phyloP scores from a whole-genome alignment of 768 basidiomycete genomes.

The Calocera viscosa region DNA sequence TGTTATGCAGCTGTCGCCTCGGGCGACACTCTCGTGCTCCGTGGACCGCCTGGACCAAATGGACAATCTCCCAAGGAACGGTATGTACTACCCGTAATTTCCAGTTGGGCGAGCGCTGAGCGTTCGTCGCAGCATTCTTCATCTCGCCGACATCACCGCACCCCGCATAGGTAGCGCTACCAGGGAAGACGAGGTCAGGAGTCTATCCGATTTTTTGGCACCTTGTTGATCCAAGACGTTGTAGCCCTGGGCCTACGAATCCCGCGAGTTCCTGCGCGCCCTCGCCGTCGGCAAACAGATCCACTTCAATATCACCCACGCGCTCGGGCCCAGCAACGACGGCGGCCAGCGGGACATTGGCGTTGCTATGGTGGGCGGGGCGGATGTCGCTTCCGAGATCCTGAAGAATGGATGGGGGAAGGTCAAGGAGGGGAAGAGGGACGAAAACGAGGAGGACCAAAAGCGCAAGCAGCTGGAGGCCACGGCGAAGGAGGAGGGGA shows the following conservation, averaged over 20 bases:
- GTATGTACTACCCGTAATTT: slow-evolving; percentile 30
- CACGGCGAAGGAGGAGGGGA: slow-evolving; percentile 59
- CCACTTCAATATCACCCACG: slow-evolving; percentile 69
- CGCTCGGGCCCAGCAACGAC: slow-evolving; percentile 51
- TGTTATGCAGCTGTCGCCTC: slow-evolving; percentile 61
- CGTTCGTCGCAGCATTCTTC: slow-evolving; percentile 51
- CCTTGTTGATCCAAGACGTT: no score
- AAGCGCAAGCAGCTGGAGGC: slow-evolving; percentile 61
- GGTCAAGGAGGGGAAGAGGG: slow-evolving; percentile 75
- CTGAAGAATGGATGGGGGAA: slow-evolving; percentile 87
- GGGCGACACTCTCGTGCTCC: slow-evolving; percentile 77
- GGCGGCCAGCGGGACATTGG: slow-evolving; percentile 72
- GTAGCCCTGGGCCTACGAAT: slow-evolving; percentile 82
- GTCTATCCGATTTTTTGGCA: neutral
- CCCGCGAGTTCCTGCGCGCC: slow-evolving; percentile 80
- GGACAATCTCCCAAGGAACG: slow-evolving; percentile 86
- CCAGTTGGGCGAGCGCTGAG: neutral
- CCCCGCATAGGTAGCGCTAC: slow-evolving; percentile 73
- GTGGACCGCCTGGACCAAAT: slow-evolving; percentile 61
- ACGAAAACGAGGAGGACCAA: slow-evolving; percentile 64
- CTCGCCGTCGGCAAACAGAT: slow-evolving; percentile 84
- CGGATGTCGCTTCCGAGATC: slow-evolving; percentile 64
- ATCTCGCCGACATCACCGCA: slow-evolving; percentile 76
- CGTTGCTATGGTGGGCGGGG: slow-evolving; percentile 53
- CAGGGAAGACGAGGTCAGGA: slow-evolving; percentile 76